Conservation (phyloP, 2,329 filamentous ascomycete genomes). For the Pseudocercospora cruenta region DNA sequence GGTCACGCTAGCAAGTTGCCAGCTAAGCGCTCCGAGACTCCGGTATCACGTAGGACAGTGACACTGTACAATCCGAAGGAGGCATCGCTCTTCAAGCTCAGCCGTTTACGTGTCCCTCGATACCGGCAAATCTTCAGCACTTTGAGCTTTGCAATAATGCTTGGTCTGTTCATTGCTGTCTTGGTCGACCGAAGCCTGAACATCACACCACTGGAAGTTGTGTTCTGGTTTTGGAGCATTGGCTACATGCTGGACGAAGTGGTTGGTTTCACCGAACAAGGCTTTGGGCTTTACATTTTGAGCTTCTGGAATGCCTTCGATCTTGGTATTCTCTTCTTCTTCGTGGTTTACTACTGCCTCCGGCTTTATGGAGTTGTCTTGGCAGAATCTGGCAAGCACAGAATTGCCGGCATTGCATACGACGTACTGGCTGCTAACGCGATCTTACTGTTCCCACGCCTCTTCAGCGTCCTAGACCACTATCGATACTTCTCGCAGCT, state of each 20-base stretch:
- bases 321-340: constrained; percentile 80
- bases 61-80: constrained; percentile 88
- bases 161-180: constrained; percentile 83
- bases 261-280: constrained; percentile 94
- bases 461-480: constrained; percentile 92
- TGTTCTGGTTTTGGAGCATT: constrained; percentile 98
- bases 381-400: constrained; percentile 68
- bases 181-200: constrained; percentile 72
- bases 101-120: constrained; percentile 83
- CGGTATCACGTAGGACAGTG: constrained; percentile 69
- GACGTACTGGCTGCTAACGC: constrained; percentile 92
- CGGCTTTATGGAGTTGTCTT: constrained; percentile 85
- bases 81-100: constrained; percentile 89
- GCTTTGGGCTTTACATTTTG: constrained; percentile 94
- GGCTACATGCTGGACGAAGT: constrained; percentile 97
- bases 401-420: constrained; percentile 82
- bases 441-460: constrained; percentile 82
- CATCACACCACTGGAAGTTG: constrained; percentile 81
- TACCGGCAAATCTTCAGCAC: constrained; percentile 92
- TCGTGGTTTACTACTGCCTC: constrained; percentile 88
- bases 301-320: constrained; percentile 98
- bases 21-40: constrained; percentile 30
- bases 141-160: constrained; percentile 79
- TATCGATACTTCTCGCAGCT: constrained; percentile 96
- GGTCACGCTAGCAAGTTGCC: constrained; percentile 27